Conservation (phyloP, 2,329 filamentous ascomycete genomes). For the Ambrosiella cleistominuta region DNA sequence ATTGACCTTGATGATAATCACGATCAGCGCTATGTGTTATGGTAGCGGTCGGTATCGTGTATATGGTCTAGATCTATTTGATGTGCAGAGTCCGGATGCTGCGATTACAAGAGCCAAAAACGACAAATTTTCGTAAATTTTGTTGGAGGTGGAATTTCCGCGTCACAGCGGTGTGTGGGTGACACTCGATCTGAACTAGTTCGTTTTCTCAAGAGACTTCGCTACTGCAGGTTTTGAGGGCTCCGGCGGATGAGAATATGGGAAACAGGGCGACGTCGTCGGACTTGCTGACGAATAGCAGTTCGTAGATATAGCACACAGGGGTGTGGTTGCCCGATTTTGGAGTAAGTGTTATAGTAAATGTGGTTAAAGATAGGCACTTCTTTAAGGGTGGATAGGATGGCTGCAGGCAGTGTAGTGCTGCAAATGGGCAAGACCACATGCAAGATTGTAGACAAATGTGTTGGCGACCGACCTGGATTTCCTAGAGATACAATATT, state of each 20-base stretch:
- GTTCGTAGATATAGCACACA: slow-evolving; percentile 4
- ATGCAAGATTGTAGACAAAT: too few species aligned
- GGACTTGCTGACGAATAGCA: slow-evolving; percentile 7
- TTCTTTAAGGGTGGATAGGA: neutral
- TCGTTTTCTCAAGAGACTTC: neutral
- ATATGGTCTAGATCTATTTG: too few species aligned
- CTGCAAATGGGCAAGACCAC: too few species aligned
- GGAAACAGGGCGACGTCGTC: slow-evolving; percentile 8
- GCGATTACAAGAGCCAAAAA: neutral
- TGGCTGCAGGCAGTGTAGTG: neutral
- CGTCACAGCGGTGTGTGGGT: neutral
- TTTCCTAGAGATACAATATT: too few species aligned
- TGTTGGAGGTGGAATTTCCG: neutral
- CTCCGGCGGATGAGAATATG: neutral
- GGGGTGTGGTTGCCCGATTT: neutral
- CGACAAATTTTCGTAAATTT: neutral
- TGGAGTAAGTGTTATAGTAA: neutral
- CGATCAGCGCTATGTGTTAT: too few species aligned
- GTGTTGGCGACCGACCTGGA: too few species aligned
- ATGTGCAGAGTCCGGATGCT: neutral
- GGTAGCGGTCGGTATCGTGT: too few species aligned
- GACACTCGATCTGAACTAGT: neutral
- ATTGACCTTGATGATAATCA: too few species aligned
- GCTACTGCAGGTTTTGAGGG: neutral
- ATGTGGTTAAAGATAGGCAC: neutral